These are phyloP conservation scores for Sporothrix schenckii DNA, from an alignment of 2,329 filamentous ascomycete species.

Conservation along the genomic window DNA sequence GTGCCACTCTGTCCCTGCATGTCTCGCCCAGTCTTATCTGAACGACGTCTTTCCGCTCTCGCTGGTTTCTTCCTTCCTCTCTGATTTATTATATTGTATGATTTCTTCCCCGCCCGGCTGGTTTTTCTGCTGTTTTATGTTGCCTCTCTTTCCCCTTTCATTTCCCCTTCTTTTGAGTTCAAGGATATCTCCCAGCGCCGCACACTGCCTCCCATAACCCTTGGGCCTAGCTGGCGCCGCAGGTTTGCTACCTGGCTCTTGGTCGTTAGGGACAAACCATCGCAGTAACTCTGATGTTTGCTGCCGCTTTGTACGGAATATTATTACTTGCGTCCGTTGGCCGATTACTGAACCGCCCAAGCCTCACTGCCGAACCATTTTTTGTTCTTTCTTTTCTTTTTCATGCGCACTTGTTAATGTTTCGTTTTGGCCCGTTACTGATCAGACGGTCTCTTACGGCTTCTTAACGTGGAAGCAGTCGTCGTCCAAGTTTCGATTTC, in stretches of 20 bases:
- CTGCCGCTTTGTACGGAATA: neutral
- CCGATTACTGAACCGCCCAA: neutral
- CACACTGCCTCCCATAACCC: neutral
- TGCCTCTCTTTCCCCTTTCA: neutral
- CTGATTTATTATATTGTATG: neutral
- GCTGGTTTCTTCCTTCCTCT: neutral
- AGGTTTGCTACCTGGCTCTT: constrained; percentile 6
- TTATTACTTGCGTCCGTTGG: neutral
- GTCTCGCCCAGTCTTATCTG: constrained; percentile 6
- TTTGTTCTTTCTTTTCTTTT: neutral
- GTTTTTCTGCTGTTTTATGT: constrained; percentile 47
- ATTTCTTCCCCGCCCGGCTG: neutral
- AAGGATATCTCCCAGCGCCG: neutral
- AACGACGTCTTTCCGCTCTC: neutral
- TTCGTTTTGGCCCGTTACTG: neutral
- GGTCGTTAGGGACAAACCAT: neutral
- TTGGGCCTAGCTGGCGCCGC: neutral
- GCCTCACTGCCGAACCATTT: neutral
- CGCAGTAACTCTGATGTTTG: neutral
- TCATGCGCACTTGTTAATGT: neutral
- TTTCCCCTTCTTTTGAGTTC: neutral
- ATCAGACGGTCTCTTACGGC: too few relatives aligned
- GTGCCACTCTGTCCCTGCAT: neutral
- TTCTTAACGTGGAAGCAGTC: too few relatives aligned
- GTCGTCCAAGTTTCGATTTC: neutral